phyloP scores from a whole-genome alignment of 1,139 yeast genomes.

The Pichia sorboxylosa region DNA sequence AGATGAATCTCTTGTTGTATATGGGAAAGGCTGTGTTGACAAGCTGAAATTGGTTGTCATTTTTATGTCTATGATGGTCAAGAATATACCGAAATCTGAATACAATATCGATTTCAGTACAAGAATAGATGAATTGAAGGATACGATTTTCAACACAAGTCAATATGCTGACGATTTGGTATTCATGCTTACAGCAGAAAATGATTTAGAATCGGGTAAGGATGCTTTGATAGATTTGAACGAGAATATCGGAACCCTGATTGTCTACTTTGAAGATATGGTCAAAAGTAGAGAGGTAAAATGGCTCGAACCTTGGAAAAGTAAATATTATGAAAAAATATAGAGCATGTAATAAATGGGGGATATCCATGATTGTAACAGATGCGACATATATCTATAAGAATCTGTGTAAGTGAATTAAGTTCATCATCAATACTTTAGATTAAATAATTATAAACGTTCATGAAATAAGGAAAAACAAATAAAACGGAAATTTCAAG shows the following conservation, averaged over 20 bases:
- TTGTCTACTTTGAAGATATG: not conserved
- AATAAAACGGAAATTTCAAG: not conserved
- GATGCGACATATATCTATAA: not conserved
- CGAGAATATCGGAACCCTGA: not conserved
- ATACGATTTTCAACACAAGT: slow-evolving; percentile 26
- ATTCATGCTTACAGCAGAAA: slow-evolving; percentile 17
- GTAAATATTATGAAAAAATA: slow-evolving; percentile 23
- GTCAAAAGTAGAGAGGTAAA: slow-evolving; percentile 14
- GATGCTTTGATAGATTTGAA: not conserved
- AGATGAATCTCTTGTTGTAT: slow-evolving; percentile 26
- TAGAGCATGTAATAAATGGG: too few relatives aligned
- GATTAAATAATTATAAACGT: not conserved
- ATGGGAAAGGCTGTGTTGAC: slow-evolving; percentile 36
- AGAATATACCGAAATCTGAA: slow-evolving; percentile 35
- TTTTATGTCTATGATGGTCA: slow-evolving; percentile 41
- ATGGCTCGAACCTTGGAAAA: slow-evolving; percentile 43
- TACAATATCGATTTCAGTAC: slow-evolving; percentile 22
- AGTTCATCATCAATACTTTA: not conserved
- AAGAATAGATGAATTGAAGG: slow-evolving; percentile 27
- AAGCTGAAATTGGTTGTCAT: slow-evolving; percentile 46
- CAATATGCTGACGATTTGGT: slow-evolving; percentile 34
- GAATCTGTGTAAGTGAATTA: not conserved
- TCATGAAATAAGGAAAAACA: not conserved
- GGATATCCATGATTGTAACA: too few relatives aligned
- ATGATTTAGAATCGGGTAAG: slow-evolving; percentile 26